phyloP scores from a whole-genome alignment of 1,284 basidiomycete genomes.

The Abortiporus biennis region DNA sequence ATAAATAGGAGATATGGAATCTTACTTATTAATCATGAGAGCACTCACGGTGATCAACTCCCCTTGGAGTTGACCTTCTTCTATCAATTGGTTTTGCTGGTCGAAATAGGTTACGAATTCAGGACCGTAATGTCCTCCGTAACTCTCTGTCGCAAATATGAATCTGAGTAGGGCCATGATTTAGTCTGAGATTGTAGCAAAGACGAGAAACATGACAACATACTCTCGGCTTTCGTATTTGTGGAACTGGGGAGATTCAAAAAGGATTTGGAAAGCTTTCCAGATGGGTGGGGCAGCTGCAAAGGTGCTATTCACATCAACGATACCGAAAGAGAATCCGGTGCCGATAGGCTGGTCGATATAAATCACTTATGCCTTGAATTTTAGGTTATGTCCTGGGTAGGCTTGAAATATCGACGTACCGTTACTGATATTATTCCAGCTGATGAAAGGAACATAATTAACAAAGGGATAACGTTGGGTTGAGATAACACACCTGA shows the following conservation, averaged over 20 bases:
- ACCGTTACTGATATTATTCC: constrained; percentile 71
- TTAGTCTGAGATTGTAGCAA: background rate
- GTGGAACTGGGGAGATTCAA: constrained; percentile 55
- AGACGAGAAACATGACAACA: constrained; percentile 14
- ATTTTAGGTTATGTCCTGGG: background rate
- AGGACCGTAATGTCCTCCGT: constrained; percentile 66
- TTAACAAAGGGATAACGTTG: background rate
- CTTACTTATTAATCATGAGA: constrained; percentile 35
- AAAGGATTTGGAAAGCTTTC: constrained; percentile 62
- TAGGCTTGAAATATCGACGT: background rate
- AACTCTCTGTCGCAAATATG: constrained; percentile 60
- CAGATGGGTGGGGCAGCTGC: constrained; percentile 49
- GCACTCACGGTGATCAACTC: constrained; percentile 34
- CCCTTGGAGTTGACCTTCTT: constrained; percentile 29
- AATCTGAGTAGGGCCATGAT: constrained; percentile 32
- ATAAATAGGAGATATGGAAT: background rate
- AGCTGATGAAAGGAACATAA: constrained; percentile 29
- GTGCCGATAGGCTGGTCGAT: constrained; percentile 73
- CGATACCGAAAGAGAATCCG: constrained; percentile 58
- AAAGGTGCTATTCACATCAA: constrained; percentile 49
- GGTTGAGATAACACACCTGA: constrained; percentile 29
- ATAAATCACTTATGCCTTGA: constrained; percentile 50
- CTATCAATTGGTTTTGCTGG: constrained; percentile 54
- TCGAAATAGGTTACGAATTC: constrained; percentile 62
- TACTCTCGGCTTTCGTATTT: constrained; percentile 54